Evolutionary conservation across 2,329 filamentous ascomycete genomes (phyloP).

Genomic region (Thelonectria discophora): DNA sequence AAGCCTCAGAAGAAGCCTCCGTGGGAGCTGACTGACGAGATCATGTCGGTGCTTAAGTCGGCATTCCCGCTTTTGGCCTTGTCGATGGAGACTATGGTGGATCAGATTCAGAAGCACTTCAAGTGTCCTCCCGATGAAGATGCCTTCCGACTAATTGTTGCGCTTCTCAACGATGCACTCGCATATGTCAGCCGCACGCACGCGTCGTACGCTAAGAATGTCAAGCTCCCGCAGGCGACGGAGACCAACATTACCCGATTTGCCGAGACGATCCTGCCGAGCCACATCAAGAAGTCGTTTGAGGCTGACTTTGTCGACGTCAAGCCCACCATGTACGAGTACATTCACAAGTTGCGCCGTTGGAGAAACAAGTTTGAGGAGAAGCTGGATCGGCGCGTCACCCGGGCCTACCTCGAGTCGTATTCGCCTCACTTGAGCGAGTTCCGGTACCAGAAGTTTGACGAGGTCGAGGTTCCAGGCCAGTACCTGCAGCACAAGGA

Average conservation of each 20-base stretch:
- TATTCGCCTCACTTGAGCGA: constrained; percentile 94
- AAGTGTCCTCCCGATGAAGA: constrained; percentile 99
- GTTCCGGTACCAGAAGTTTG: constrained; percentile 97
- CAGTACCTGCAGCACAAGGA: constrained; percentile 98
- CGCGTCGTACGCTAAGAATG: constrained; percentile 85
- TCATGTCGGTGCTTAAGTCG: constrained; percentile 94
- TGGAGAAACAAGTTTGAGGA: constrained; percentile 99
- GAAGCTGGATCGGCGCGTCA: constrained; percentile 86
- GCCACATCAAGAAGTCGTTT: constrained; percentile 95
- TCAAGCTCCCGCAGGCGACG: constrained; percentile 87
- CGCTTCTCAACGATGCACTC: constrained; percentile 91
- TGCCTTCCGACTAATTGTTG: constrained; percentile 96
- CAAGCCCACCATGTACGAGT: constrained; percentile 97
- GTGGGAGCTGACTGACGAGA: constrained; percentile 96
- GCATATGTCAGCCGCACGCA: constrained; percentile 92
- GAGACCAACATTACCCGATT: constrained; percentile 98
- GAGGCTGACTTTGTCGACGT: constrained; percentile 96
- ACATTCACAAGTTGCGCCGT: constrained; percentile 93
- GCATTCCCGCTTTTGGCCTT: constrained; percentile 94
- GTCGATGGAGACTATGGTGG: constrained; percentile 99
- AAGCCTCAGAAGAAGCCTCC: constrained; percentile 74
- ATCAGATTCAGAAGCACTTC: constrained; percentile 98
- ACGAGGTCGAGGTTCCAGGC: constrained; percentile 96
- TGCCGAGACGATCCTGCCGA: constrained; percentile 92
- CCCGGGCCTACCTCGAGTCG: constrained; percentile 78